Percentiles rank a stretch among this genome's conserved stretches.
Conservation (phyloP, 169 alveolate species). For the Cryptosporidium sp. region DNA sequence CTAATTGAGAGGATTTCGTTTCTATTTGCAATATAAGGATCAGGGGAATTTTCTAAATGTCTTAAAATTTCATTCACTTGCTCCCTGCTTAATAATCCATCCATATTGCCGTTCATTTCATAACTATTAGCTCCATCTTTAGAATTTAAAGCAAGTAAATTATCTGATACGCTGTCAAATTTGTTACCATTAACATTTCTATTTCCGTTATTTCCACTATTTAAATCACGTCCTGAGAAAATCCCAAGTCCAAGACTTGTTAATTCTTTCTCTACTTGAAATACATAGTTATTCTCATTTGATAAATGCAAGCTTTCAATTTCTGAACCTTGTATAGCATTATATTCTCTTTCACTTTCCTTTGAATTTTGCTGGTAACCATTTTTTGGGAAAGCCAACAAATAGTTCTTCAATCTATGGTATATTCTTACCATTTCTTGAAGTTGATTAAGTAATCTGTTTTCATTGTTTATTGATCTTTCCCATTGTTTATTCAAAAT, state of each 20-base stretch:
- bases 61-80: slow-evolving; percentile 49
- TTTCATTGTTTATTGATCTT: slow-evolving; percentile 27
- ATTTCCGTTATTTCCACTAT: not conserved
- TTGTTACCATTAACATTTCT: not conserved
- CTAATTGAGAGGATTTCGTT: slow-evolving; percentile 55
- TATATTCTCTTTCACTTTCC: not conserved
- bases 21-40: slow-evolving; percentile 56
- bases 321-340: not conserved
- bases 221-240: slow-evolving; percentile 59
- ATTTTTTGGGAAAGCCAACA: slow-evolving; percentile 2
- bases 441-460: slow-evolving; percentile 4
- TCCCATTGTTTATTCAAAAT: slow-evolving; percentile 60
- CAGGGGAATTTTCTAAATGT: slow-evolving; percentile 44
- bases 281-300: slow-evolving; percentile 37
- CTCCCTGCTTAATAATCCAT: slow-evolving; percentile 35
- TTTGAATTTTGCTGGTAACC: not conserved
- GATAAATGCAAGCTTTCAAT: slow-evolving; percentile 21
- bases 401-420: slow-evolving; percentile 33
- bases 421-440: slow-evolving; percentile 73
- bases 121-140: not conserved
- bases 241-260: slow-evolving; percentile 70
- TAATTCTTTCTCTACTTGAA: slow-evolving; percentile 41
- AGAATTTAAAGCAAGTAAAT: not conserved
- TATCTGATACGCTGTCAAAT: not conserved
- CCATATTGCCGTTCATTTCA: not conserved